A percentile compares a stretch with the other conserved stretches of the same genome.
Conservation (phyloP, 257 asterid species). For the Lycium barbarum region DNA sequence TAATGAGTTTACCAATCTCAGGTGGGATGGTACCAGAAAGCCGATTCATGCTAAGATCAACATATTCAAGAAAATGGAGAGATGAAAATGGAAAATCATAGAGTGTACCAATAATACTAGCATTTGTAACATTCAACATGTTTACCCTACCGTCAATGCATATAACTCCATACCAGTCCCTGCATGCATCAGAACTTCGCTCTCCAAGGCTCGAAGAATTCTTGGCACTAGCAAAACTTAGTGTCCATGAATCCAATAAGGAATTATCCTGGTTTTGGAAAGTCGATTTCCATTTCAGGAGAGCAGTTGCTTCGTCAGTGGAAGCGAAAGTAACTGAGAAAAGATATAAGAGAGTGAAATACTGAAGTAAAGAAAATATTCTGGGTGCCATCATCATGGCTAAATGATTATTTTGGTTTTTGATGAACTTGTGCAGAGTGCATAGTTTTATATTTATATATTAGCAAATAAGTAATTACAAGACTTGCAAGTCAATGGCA, state of each 20-base stretch:
- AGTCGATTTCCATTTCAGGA: conserved; percentile 34
- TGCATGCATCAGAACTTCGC: conserved; percentile 25
- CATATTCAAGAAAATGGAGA: no score
- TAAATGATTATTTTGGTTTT: not conserved
- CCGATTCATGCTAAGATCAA: conserved; percentile 1
- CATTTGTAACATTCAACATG: no score
- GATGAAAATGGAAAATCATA: no score
- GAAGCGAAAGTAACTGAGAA: not conserved
- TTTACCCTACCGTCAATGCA: conserved; percentile 28
- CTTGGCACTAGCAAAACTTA: not conserved
- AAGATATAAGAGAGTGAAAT: not conserved
- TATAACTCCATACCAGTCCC: conserved; percentile 36
- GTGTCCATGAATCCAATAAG: conserved; percentile 32
- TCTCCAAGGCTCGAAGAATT: not conserved
- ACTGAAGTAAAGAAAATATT: not conserved
- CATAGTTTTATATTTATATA: not conserved
- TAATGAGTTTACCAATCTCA: not conserved
- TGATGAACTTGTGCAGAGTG: not conserved
- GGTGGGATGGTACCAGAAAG: conserved; percentile 31
- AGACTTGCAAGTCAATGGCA: not conserved
- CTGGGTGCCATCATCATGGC: no score
- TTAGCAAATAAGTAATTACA: not conserved
- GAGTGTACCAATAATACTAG: no score
- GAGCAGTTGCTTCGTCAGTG: conserved; percentile 34
- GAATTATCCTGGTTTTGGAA: conserved; percentile 27